Conservation (phyloP, 2,329 filamentous ascomycete genomes). For the Periconia digitata region DNA sequence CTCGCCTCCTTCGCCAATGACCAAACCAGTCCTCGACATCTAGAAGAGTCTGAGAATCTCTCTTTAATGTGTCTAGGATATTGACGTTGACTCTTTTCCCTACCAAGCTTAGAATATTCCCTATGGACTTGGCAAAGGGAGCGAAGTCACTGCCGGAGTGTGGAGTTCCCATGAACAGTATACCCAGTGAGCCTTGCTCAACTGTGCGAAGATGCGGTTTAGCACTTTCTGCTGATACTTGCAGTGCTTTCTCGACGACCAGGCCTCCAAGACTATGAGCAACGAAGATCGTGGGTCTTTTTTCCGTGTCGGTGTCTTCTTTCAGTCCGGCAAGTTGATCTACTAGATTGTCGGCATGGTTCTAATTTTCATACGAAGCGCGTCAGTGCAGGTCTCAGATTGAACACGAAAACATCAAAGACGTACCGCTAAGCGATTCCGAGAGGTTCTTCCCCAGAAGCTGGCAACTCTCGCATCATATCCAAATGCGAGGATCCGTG, state of each 20-base stretch:
- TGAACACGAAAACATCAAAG: background rate
- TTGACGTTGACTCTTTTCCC: background rate
- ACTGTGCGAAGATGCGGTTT: constrained; percentile 4
- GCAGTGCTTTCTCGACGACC: constrained; percentile 3
- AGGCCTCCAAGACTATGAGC: constrained; percentile 9
- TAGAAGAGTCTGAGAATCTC: constrained; percentile 13
- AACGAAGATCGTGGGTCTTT: constrained; percentile 6
- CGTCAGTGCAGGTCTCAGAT: background rate
- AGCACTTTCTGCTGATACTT: background rate
- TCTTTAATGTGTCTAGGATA: background rate
- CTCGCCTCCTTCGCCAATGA: background rate
- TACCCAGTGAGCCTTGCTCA: constrained; percentile 1
- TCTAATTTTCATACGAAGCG: background rate
- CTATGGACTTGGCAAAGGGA: constrained; percentile 2
- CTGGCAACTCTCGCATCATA: constrained; percentile 19
- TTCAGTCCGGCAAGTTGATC: background rate
- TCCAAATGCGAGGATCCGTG: constrained; percentile 15
- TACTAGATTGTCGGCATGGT: constrained; percentile 2
- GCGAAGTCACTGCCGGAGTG: constrained; percentile 8
- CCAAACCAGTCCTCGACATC: constrained; percentile 1
- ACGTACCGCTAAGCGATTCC: background rate
- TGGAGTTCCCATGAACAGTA: constrained; percentile 11
- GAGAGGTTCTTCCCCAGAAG: constrained; percentile 4
- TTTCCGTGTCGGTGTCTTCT: constrained; percentile 1
- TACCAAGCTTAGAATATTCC: background rate